A percentile compares a stretch with the other conserved stretches of the same genome.
Conservation (phyloP, 2,329 filamentous ascomycete genomes). For the Allantophomopsis lycopodina region DNA sequence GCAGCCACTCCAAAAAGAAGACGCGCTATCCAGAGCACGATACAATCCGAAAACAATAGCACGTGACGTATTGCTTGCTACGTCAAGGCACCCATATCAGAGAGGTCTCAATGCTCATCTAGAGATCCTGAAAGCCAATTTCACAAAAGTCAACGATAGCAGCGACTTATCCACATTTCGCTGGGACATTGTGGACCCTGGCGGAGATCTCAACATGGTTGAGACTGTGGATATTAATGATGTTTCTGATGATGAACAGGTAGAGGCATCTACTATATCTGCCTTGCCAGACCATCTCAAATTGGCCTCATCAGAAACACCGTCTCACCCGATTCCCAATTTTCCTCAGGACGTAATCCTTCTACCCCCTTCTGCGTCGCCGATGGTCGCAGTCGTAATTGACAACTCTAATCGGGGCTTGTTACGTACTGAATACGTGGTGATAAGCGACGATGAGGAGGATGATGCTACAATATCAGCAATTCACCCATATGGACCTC, state of each 20-base stretch:
- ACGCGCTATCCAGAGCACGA: constrained; percentile 22
- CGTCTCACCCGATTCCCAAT: too few species aligned
- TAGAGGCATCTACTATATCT: neutral
- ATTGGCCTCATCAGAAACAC: too few species aligned
- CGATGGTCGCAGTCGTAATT: too few species aligned
- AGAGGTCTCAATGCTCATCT: constrained; percentile 45
- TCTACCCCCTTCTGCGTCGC: neutral
- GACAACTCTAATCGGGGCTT: too few species aligned
- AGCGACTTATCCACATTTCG: constrained; percentile 3
- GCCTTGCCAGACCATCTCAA: too few species aligned
- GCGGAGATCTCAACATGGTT: neutral
- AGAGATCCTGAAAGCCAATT: constrained; percentile 6
- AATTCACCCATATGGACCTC: too few species aligned
- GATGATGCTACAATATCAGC: too few species aligned
- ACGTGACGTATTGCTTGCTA: constrained; percentile 45
- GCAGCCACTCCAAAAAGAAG: constrained; percentile 1
- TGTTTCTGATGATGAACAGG: neutral
- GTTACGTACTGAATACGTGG: too few species aligned
- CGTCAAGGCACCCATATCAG: constrained; percentile 46
- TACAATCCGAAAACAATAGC: constrained; percentile 51
- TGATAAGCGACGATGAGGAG: too few species aligned
- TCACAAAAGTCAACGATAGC: constrained; percentile 1
- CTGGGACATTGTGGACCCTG: constrained; percentile 4
- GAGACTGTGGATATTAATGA: neutral
- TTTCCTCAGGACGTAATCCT: neutral